These are phyloP conservation scores for Trichosporon inkin DNA, from an alignment of 1,284 basidiomycete genomes.

Conservation along the genomic window DNA sequence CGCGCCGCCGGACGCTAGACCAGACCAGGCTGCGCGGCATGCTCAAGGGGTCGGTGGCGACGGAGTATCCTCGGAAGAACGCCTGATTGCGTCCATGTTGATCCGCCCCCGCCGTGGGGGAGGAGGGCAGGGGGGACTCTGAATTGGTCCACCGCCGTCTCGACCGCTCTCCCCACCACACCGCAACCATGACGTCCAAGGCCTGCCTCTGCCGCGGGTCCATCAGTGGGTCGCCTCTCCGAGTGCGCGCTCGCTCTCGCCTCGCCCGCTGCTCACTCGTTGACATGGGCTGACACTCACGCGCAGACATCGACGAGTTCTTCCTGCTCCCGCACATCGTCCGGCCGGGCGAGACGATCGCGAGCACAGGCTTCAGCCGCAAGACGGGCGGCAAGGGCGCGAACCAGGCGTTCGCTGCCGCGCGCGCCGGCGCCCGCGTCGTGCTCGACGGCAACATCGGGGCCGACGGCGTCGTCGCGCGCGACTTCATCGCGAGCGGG, in stretches of 20 bases:
- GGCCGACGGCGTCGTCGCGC: constrained; percentile 47
- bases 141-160: not conserved
- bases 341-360: constrained; percentile 53
- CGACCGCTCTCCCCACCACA: not conserved
- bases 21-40: no score
- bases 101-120: not conserved
- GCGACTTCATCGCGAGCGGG: constrained; percentile 26
- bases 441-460: constrained; percentile 49
- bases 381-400: constrained; percentile 55
- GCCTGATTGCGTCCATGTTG: no score
- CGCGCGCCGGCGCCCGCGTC: constrained; percentile 47
- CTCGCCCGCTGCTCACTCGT: not conserved
- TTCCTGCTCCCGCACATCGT: constrained; percentile 52
- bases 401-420: constrained; percentile 52
- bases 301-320: constrained; percentile 43
- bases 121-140: no score
- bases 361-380: constrained; percentile 46
- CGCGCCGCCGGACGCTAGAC: no score
- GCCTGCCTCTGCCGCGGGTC: constrained; percentile 18
- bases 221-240: constrained; percentile 10
- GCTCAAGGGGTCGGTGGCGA: not conserved
- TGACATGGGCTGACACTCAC: no score
- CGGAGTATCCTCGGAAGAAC: no score
- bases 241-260: not conserved
- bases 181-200: constrained; percentile 6